These are phyloP conservation scores for Peniophora sp. DNA, from an alignment of 1,284 basidiomycete species.

Conservation along the genomic window DNA sequence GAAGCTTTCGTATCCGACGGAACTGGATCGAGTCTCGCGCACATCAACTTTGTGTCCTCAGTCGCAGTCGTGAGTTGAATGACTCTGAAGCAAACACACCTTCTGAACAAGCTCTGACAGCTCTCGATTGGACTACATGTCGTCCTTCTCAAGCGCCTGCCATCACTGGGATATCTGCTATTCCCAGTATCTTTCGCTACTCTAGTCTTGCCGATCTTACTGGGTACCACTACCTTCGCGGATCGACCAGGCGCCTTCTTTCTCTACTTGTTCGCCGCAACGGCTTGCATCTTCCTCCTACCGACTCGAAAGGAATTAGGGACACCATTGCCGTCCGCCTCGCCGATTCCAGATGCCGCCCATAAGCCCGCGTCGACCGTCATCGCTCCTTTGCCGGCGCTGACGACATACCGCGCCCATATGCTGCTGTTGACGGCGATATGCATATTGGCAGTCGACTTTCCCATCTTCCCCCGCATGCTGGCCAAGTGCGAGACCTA, in stretches of 20 bases:
- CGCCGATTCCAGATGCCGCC: conserved; percentile 2
- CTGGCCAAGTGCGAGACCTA: conserved; percentile 93
- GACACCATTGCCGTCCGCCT: conserved; percentile 39
- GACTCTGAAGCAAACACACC: conserved; percentile 1
- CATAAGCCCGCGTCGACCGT: conserved; percentile 5
- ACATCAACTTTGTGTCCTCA: conserved; percentile 69
- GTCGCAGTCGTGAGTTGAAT: conserved; percentile 62
- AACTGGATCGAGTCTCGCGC: conserved; percentile 68
- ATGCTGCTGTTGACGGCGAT: conserved; percentile 93
- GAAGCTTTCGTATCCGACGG: conserved; percentile 82
- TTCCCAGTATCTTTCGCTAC: conserved; percentile 49
- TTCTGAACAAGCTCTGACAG: conserved; percentile 27
- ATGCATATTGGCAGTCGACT: conserved; percentile 94
- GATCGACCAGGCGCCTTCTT: conserved; percentile 47
- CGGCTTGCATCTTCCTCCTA: conserved; percentile 32
- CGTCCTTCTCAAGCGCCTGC: conserved; percentile 40
- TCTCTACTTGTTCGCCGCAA: conserved; percentile 37
- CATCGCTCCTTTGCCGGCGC: conserved; percentile 49
- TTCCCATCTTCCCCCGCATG: conserved; percentile 81
- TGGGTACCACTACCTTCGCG: conserved; percentile 75
- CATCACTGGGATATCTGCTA: conserved; percentile 29
- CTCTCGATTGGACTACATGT: conserved; percentile 67
- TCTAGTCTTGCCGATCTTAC: conserved; percentile 69
- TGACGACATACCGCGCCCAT: conserved; percentile 88
- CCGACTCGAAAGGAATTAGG: conserved; percentile 36